Evolutionary conservation across 257 asterid species (phyloP).

Genomic region (Paulownia fortunei): DNA sequence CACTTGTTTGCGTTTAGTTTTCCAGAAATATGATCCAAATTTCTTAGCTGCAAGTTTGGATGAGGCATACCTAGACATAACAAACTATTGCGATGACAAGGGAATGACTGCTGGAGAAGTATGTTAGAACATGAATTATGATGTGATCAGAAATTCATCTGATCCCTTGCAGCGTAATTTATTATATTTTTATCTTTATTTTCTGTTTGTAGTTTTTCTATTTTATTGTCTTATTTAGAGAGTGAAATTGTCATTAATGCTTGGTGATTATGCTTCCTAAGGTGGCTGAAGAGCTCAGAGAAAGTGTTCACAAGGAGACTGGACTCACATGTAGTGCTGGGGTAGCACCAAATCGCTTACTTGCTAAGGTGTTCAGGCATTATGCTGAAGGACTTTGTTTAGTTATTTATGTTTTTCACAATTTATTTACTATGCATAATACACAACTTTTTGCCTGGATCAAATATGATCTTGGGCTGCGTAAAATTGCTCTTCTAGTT

Average conservation of each 20-base stretch:
- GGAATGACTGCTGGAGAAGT: constrained; percentile 82
- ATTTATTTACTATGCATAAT: constrained; percentile 10
- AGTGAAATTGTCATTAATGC: constrained; percentile 3
- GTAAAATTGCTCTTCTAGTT: not conserved
- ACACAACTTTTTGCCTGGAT: not conserved
- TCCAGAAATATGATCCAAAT: constrained; percentile 78
- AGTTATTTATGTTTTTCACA: constrained; percentile 10
- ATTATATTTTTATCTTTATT: constrained; percentile 14
- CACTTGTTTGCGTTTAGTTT: constrained; percentile 56
- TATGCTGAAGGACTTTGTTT: constrained; percentile 14
- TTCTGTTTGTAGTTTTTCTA: not conserved
- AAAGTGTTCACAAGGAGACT: constrained; percentile 69
- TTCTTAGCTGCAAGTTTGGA: constrained; percentile 90
- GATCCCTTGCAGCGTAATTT: not conserved
- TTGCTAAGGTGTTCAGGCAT: constrained; percentile 81
- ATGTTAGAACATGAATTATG: constrained; percentile 41
- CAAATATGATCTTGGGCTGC: not conserved
- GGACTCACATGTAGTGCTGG: constrained; percentile 99
- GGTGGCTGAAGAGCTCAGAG: constrained; percentile 94
- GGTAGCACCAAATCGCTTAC: constrained; percentile 88
- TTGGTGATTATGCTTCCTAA: constrained; percentile 36
- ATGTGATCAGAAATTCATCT: constrained; percentile 16
- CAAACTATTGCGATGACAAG: constrained; percentile 70
- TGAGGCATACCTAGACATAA: constrained; percentile 98
- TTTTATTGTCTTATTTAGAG: constrained; percentile 30